Evolutionary conservation across 306 rosid species (phyloP).

Genomic region (Pyrus pyrifolia): DNA sequence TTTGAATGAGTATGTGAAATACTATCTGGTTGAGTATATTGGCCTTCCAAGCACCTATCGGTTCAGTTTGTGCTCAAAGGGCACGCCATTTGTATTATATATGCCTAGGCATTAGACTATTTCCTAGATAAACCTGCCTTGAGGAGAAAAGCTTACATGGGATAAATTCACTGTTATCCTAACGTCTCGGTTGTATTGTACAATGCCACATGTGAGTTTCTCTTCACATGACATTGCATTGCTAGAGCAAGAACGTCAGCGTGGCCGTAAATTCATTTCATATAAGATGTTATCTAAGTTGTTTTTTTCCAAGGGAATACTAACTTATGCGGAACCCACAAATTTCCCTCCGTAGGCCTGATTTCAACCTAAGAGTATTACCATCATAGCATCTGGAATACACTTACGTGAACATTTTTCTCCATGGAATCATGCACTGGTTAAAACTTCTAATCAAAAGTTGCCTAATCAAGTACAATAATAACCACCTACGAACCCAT

Average conservation of each 20-base stretch:
- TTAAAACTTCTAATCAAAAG: neutral
- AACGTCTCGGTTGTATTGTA: no score
- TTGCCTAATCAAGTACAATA: slow-evolving; percentile 3
- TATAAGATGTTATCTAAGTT: neutral
- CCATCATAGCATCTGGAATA: no score
- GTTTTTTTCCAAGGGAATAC: neutral
- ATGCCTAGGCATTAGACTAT: neutral
- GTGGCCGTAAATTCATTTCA: no score
- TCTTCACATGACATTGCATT: neutral
- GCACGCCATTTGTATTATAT: neutral
- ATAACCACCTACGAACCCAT: slow-evolving; percentile 7
- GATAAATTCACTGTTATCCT: no score
- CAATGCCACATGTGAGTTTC: neutral
- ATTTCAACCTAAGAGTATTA: no score
- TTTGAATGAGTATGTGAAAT: neutral
- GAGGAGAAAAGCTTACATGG: neutral
- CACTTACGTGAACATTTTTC: neutral
- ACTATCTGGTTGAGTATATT: no score
- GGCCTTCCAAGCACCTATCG: neutral
- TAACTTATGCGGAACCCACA: neutral
- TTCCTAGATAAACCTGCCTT: neutral
- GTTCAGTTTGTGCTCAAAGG: neutral
- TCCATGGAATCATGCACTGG: neutral
- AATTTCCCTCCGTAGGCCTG: no score
- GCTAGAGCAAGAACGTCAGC: neutral